Percentiles rank a stretch among this genome's conserved stretches.
Evolutionary conservation across 805 yeast species (phyloP).

Genomic region (Pachysolen tannophilus): DNA sequence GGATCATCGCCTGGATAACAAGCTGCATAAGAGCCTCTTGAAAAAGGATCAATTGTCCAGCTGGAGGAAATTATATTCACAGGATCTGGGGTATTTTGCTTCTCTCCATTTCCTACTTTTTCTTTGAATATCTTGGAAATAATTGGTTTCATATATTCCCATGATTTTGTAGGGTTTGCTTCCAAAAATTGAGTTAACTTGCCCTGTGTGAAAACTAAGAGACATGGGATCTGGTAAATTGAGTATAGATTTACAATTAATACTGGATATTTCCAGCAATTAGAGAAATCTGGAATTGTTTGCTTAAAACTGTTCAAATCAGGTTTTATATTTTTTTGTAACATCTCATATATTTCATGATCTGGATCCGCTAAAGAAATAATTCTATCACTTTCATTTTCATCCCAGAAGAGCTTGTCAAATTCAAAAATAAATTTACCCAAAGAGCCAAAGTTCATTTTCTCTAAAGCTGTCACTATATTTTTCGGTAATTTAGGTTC

Average conservation of each 20-base stretch:
- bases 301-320: neutral
- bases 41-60: constrained; percentile 78
- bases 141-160: constrained; percentile 52
- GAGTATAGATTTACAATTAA: constrained; percentile 52
- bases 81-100: constrained; percentile 24
- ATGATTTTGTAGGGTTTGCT: constrained; percentile 40
- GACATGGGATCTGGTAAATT: constrained; percentile 38
- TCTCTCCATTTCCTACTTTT: constrained; percentile 12
- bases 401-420: constrained; percentile 51
- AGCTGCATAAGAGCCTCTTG: constrained; percentile 78
- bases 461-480: constrained; percentile 34
- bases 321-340: constrained; percentile 7
- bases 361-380: constrained; percentile 33
- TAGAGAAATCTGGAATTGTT: neutral
- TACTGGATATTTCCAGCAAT: constrained; percentile 53
- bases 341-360: constrained; percentile 8
- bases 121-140: constrained; percentile 25
- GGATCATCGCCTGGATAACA: constrained; percentile 66
- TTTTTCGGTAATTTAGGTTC: constrained; percentile 43
- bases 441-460: constrained; percentile 54
- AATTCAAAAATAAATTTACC: constrained; percentile 74
- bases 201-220: constrained; percentile 64
- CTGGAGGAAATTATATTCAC: constrained; percentile 41
- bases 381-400: constrained; percentile 40
- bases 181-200: constrained; percentile 61